A percentile compares a stretch with the other conserved stretches of the same genome.
Evolutionary conservation across 2,329 filamentous ascomycete species (phyloP).

Genomic region (Pyricularia sp.): DNA sequence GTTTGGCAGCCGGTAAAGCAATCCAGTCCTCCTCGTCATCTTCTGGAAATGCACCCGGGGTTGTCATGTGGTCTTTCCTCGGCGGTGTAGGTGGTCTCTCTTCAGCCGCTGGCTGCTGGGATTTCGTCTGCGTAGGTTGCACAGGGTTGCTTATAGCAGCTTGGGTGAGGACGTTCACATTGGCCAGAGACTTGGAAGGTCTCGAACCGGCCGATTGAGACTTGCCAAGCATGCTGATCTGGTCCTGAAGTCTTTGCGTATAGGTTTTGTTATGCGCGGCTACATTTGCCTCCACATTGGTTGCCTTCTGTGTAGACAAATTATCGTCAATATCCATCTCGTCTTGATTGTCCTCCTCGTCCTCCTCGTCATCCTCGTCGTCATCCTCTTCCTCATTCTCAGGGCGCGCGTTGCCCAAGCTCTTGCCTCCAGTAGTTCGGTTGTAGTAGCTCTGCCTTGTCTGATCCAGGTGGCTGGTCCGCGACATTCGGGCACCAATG

Average conservation of each 20-base stretch:
- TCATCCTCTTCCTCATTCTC: constrained; percentile 32
- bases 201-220: constrained; percentile 38
- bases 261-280: constrained; percentile 74
- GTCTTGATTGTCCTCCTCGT: constrained; percentile 38
- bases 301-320: constrained; percentile 29
- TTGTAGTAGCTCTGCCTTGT: constrained; percentile 66
- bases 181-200: constrained; percentile 37
- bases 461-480: constrained; percentile 70
- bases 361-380: constrained; percentile 29
- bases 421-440: constrained; percentile 64
- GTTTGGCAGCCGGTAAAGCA: constrained; percentile 34
- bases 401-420: constrained; percentile 43
- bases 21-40: constrained; percentile 57
- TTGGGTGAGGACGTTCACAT: constrained; percentile 8
- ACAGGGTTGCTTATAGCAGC: constrained; percentile 15
- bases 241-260: constrained; percentile 87
- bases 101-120: constrained; percentile 9
- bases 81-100: constrained; percentile 20
- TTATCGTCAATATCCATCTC: constrained; percentile 42
- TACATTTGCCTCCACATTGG: constrained; percentile 36
- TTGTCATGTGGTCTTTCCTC: constrained; percentile 22
- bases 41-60: constrained; percentile 52
- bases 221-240: constrained; percentile 68
- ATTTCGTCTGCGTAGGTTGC: constrained; percentile 22
- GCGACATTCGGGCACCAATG: constrained; percentile 61